phyloP scores from a whole-genome alignment of 352 stramenopile species.

The Phytophthora chlamydospora region DNA sequence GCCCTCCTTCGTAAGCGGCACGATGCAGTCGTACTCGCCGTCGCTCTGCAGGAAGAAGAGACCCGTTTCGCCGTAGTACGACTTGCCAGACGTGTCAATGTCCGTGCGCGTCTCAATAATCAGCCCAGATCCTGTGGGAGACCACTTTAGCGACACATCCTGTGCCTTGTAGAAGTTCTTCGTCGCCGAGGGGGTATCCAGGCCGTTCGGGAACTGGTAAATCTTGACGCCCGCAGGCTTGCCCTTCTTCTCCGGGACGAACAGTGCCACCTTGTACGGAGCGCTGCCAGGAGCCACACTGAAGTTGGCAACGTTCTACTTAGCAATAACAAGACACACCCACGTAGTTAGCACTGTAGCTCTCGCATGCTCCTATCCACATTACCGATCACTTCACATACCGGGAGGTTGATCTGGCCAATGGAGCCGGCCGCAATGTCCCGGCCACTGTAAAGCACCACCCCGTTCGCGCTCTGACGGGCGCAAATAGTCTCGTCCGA shows the following conservation, averaged over 20 bases:
- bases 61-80: slow-evolving; percentile 97
- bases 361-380: background rate
- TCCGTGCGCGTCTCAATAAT: slow-evolving; percentile 93
- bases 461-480: slow-evolving; percentile 75
- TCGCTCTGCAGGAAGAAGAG: slow-evolving; percentile 96
- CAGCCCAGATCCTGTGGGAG: slow-evolving; percentile 81
- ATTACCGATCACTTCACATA: slow-evolving; percentile 29
- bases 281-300: slow-evolving; percentile 79
- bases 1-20: slow-evolving; percentile 89
- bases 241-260: slow-evolving; percentile 91
- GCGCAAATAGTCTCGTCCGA: slow-evolving; percentile 88
- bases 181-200: slow-evolving; percentile 68
- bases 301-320: slow-evolving; percentile 80
- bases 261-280: slow-evolving; percentile 87
- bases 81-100: slow-evolving; percentile 93
- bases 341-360: slow-evolving; percentile 4
- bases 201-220: slow-evolving; percentile 74
- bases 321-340: slow-evolving; percentile 6
- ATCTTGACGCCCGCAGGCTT: slow-evolving; percentile 88
- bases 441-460: slow-evolving; percentile 80
- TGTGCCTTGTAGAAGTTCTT: slow-evolving; percentile 94
- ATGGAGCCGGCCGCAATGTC: slow-evolving; percentile 63
- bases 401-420: slow-evolving; percentile 75
- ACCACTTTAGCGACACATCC: slow-evolving; percentile 92
- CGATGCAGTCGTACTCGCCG: slow-evolving; percentile 92